Base-by-base conservation (phyloP, 768 basidiomycete species). In the Mycena olivaceomarginata region DNA sequence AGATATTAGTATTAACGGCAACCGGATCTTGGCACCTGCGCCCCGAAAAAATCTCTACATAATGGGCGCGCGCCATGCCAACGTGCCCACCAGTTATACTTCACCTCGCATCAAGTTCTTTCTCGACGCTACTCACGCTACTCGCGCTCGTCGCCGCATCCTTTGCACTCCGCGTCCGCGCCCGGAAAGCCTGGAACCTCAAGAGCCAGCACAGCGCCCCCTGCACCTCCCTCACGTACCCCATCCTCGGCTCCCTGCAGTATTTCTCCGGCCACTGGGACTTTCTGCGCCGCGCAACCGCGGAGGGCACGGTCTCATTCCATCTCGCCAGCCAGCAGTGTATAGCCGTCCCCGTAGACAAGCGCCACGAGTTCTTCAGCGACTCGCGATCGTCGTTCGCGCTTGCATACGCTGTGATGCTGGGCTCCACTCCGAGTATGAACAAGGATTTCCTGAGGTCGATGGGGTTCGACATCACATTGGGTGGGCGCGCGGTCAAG, bases 221-320 rank as follows among this genome's bases (percentile, higher is more conserved):
- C 20, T 67, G 56, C 72, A 74, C 72, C 6, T 41, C 51, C n/a
- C 16, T 67, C n/a, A 12, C 53, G 40, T 67, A 74, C 25, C 72
- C 72, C 13, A 31, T 74, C 53, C 53, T 67, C 22, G 72, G 72
- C n/a, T 59, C 64, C 39, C 64, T 74, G 6, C 72, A 74, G 16
- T 74, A 74, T 20, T n/a, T 74, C 48, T 73, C 72, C 15, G 22
- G 22, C 40, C 72, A 74, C 20, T 67, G 72, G 72, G 72, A 74
- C 18, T 74, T 74, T 39, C 40, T 74, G 51, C 64, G 65, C 25
- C 51, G 41, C 5, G 72, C 56, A 15, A 74, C 72, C 3, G n/a
- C 59, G 40, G 12, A 74, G 4, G 72, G 72, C 41, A 13, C 48
- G 8, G 56, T 48, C 31, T 60, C 59, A 5, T 60, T 37, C 37